Percentiles rank a stretch among this genome's conserved stretches.
phyloP scores from a whole-genome alignment of 2,329 filamentous ascomycete species.

The Ophiostoma australiae region DNA sequence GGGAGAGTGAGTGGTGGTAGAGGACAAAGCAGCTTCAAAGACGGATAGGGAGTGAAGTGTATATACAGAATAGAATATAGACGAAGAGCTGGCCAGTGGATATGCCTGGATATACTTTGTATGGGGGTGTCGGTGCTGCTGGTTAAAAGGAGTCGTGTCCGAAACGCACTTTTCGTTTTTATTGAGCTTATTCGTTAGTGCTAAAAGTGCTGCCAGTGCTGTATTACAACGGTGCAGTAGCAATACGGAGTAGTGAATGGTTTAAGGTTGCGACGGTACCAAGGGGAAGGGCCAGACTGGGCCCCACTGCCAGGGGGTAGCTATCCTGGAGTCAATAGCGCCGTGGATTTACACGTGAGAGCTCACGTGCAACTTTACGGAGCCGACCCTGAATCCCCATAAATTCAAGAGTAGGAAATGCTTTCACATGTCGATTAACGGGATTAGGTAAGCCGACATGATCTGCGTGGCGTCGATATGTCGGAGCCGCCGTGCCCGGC shows the following conservation, averaged over 20 bases:
- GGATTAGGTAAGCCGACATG: not conserved
- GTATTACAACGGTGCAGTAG: not conserved
- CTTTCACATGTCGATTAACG: not conserved
- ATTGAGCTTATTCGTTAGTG: not conserved
- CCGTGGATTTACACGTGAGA: not conserved
- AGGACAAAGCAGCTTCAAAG: not conserved
- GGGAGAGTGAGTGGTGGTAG: not conserved
- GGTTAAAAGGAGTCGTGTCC: constrained; percentile 21
- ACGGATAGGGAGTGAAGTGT: not conserved
- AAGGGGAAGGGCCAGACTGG: not conserved
- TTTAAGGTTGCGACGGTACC: constrained; percentile 2
- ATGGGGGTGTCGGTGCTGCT: not conserved
- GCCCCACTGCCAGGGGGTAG: not conserved
- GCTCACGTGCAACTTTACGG: not conserved
- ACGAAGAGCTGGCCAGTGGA: not conserved
- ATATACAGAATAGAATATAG: not conserved
- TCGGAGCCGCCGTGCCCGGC: not conserved
- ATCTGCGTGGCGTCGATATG: no score
- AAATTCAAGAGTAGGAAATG: not conserved
- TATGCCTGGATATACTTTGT: not conserved
- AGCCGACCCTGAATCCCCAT: not conserved
- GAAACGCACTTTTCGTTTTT: constrained; percentile 19
- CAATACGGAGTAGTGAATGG: not conserved
- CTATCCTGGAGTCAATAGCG: not conserved
- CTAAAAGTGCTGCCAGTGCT: not conserved